Conservation (phyloP, 2,329 filamentous ascomycete species). For the Penicillium frequentans region DNA sequence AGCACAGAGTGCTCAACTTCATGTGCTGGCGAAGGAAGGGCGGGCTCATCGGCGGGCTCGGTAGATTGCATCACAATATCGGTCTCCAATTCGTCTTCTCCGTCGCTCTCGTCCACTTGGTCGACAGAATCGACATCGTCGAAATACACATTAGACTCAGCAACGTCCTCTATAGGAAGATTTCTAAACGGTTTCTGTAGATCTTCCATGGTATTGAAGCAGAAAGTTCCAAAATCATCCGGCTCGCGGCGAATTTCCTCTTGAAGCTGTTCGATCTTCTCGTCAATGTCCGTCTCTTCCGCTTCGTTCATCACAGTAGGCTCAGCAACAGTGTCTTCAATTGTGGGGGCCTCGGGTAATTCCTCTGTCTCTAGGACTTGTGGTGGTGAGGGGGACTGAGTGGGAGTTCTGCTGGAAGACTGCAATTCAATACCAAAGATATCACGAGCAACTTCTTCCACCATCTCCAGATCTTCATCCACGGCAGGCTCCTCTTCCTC, state of each 20-base stretch:
- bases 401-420: constrained; percentile 5
- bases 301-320: background rate
- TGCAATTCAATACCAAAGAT: constrained; percentile 23
- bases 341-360: constrained; percentile 1
- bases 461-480: constrained; percentile 19
- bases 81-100: background rate
- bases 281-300: constrained; percentile 8
- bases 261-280: constrained; percentile 8
- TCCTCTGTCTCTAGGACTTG: background rate
- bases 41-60: background rate
- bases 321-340: background rate
- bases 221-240: constrained; percentile 21
- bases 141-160: background rate
- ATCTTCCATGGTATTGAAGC: constrained; percentile 22
- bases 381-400: constrained; percentile 5
- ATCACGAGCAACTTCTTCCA: constrained; percentile 23
- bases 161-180: background rate
- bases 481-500: constrained; percentile 6
- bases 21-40: background rate
- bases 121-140: background rate
- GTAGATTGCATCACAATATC: background rate
- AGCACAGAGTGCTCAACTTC: background rate
- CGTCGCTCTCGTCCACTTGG: background rate
- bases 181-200: constrained; percentile 12
- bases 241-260: constrained; percentile 13